These are phyloP conservation scores for Fusarium metavorans DNA, from an alignment of 2,329 filamentous ascomycete species.

Conservation along the genomic window DNA sequence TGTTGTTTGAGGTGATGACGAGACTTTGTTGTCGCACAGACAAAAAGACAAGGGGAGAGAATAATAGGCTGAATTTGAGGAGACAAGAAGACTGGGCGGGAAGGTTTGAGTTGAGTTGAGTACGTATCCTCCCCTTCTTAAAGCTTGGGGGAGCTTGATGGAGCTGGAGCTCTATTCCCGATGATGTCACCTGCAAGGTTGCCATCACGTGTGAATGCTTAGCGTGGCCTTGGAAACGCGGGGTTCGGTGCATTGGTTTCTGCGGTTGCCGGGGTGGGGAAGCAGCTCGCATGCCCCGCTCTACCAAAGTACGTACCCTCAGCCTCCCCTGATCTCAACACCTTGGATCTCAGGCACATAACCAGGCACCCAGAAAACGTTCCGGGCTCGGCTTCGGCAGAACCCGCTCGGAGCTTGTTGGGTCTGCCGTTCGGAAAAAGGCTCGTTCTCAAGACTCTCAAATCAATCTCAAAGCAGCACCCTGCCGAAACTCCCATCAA, in stretches of 20 bases:
- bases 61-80: constrained; percentile 42
- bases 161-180: constrained; percentile 35
- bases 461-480: constrained; percentile 46
- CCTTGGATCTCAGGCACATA: constrained; percentile 47
- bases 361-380: constrained; percentile 43
- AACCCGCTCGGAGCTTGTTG: constrained; percentile 50
- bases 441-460: constrained; percentile 54
- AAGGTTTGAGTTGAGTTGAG: constrained; percentile 18
- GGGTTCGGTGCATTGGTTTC: constrained; percentile 41
- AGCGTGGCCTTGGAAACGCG: constrained; percentile 43
- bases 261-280: constrained; percentile 17
- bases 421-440: constrained; percentile 52
- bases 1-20: constrained; percentile 22
- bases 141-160: constrained; percentile 38
- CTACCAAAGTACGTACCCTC: constrained; percentile 22
- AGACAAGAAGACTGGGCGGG: constrained; percentile 16
- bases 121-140: constrained; percentile 47
- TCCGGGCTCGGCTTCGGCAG: constrained; percentile 50
- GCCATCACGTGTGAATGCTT: constrained; percentile 41
- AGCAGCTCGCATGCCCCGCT: constrained; percentile 8
- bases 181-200: constrained; percentile 43
- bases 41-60: constrained; percentile 9
- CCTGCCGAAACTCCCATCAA: constrained; percentile 47
- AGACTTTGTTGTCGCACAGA: constrained; percentile 9
- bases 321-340: neutral